Percentiles rank a stretch among this genome's conserved stretches.
phyloP scores from a whole-genome alignment of 352 stramenopile genomes.

The Phytophthora hybrid region DNA sequence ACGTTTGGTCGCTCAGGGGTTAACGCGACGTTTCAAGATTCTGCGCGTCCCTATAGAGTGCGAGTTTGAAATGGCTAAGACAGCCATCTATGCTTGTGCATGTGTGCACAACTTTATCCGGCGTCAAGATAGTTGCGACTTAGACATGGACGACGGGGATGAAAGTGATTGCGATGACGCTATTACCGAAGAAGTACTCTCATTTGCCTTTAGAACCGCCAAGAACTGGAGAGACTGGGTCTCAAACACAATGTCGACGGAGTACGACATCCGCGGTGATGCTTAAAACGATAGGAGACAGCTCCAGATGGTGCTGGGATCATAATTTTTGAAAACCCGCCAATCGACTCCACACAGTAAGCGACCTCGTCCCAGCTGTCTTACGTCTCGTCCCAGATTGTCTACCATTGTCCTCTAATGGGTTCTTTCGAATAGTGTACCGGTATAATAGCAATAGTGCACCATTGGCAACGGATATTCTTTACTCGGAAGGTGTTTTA shows the following conservation, averaged over 20 bases:
- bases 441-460: not conserved
- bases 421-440: not conserved
- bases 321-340: not conserved
- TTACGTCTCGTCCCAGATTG: constrained; percentile 13
- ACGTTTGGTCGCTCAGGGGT: no score
- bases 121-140: not conserved
- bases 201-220: constrained; percentile 12
- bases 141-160: constrained; percentile 1
- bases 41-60: constrained; percentile 4
- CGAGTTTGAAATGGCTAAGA: constrained; percentile 5
- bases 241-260: not conserved
- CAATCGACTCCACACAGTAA: constrained; percentile 6
- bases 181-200: not conserved
- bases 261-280: constrained; percentile 5
- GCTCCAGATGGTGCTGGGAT: not conserved
- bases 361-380: constrained; percentile 9
- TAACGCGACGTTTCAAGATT: not conserved
- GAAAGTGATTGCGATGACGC: constrained; percentile 1
- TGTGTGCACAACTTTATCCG: constrained; percentile 20
- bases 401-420: not conserved
- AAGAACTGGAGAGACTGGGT: constrained; percentile 18
- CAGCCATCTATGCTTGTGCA: constrained; percentile 6
- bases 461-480: not conserved
- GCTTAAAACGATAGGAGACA: no score
- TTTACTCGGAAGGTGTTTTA: not conserved